Evolutionary conservation across 2,329 filamentous ascomycete genomes (phyloP).

Genomic region (Microsporum audouinii): DNA sequence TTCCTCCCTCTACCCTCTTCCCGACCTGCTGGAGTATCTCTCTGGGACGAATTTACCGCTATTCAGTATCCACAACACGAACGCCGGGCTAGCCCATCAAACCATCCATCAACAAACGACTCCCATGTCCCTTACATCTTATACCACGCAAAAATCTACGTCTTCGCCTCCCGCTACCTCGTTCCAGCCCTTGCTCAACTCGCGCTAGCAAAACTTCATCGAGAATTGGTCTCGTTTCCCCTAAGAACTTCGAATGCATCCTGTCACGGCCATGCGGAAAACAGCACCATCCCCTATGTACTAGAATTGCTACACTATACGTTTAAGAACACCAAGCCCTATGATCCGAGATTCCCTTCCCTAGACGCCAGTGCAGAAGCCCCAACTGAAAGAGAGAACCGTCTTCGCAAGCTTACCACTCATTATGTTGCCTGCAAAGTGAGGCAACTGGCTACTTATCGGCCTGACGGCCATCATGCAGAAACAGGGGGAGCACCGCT

Average conservation of each 20-base stretch:
- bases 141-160: conserved; percentile 35
- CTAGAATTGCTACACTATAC: conserved; percentile 31
- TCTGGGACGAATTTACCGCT: conserved; percentile 31
- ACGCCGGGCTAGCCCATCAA: conserved; percentile 1
- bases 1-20: conserved; percentile 18
- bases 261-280: conserved; percentile 7
- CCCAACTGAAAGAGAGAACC: conserved; percentile 27
- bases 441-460: conserved; percentile 27
- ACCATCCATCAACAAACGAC: conserved; percentile 9
- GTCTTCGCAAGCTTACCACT: conserved; percentile 30
- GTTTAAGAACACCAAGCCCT: conserved; percentile 29
- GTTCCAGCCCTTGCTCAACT: conserved; percentile 31
- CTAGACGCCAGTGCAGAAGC: conserved; percentile 21
- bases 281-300: conserved; percentile 25
- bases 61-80: conserved; percentile 27
- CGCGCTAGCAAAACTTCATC: conserved; percentile 31
- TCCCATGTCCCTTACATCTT: conserved; percentile 26
- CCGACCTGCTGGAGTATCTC: conserved; percentile 23
- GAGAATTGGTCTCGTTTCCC: conserved; percentile 25
- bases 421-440: conserved; percentile 34
- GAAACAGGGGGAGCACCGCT: conserved; percentile 5
- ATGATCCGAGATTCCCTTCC: conserved; percentile 28
- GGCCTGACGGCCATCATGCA: conserved; percentile 9
- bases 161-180: conserved; percentile 33
- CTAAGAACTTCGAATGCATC: conserved; percentile 13